Conservation (phyloP, 169 alveolate genomes). For the Cryptosporidium viatorum region DNA sequence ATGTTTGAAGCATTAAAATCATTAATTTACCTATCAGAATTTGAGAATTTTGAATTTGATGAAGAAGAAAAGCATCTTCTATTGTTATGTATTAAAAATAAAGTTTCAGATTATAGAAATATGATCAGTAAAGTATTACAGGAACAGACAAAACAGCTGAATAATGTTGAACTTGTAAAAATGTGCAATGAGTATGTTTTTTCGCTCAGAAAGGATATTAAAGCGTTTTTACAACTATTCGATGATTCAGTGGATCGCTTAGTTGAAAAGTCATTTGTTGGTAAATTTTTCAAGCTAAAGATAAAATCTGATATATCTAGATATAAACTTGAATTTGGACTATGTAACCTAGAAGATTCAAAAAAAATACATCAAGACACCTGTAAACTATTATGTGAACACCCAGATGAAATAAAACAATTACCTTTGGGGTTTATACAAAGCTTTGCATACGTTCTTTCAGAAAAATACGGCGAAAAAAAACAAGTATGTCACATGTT, state of each 20-base stretch:
- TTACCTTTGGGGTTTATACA: background rate
- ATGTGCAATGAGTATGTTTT: constrained; percentile 36
- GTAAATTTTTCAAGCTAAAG: constrained; percentile 40
- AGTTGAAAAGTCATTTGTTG: background rate
- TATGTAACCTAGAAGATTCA: background rate
- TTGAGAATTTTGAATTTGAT: constrained; percentile 56
- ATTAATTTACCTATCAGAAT: constrained; percentile 56
- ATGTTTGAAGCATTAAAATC: constrained; percentile 54
- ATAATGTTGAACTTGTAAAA: constrained; percentile 4
- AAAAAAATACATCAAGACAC: constrained; percentile 25
- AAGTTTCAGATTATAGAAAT: constrained; percentile 28
- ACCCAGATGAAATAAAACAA: constrained; percentile 9
- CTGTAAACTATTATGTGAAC: background rate
- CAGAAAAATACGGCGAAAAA: constrained; percentile 48
- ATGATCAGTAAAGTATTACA: constrained; percentile 1
- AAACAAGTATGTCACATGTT: background rate
- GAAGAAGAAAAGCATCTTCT: constrained; percentile 35
- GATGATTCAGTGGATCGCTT: constrained; percentile 14
- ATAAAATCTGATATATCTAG: constrained; percentile 46
- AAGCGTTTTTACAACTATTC: constrained; percentile 16
- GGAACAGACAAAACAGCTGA: constrained; percentile 26
- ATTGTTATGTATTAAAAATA: background rate
- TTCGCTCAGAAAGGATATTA: constrained; percentile 29
- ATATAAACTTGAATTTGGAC: constrained; percentile 42
- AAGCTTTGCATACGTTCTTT: constrained; percentile 14